Evolutionary conservation across 106 monocot genomes (phyloP).

Genomic region (Platanthera guangdongensis): DNA sequence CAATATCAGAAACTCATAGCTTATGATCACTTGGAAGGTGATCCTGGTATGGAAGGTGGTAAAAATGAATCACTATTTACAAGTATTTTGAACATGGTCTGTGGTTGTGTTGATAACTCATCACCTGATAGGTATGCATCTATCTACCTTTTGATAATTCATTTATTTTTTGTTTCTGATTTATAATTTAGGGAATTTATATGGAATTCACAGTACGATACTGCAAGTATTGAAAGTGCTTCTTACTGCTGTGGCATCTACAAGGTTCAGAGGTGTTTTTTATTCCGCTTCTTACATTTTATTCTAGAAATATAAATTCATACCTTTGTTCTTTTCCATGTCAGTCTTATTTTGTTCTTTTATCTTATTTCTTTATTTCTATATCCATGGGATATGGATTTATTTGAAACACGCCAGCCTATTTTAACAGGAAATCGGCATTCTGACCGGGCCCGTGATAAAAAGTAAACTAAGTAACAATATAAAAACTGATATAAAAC

Average conservation of each 20-base stretch:
- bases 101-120: slow-evolving; percentile 82
- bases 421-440: too few species aligned
- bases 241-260: slow-evolving; percentile 87
- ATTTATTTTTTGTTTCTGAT: slow-evolving; percentile 5
- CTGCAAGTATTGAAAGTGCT: slow-evolving; percentile 96
- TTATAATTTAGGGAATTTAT: slow-evolving; percentile 5
- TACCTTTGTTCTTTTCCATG: neutral
- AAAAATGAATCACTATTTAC: slow-evolving; percentile 69
- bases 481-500: too few species aligned
- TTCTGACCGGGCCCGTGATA: too few species aligned
- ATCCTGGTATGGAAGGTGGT: slow-evolving; percentile 77
- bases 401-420: neutral
- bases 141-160: neutral
- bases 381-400: neutral
- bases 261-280: slow-evolving; percentile 78
- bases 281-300: neutral
- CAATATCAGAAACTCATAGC: slow-evolving; percentile 91
- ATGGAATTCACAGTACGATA: slow-evolving; percentile 55
- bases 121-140: slow-evolving; percentile 74
- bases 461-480: too few species aligned
- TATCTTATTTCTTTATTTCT: neutral
- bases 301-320: neutral
- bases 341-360: neutral
- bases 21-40: slow-evolving; percentile 98
- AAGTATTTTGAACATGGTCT: slow-evolving; percentile 79